These are phyloP conservation scores for Salvia sclarea DNA, from an alignment of 305 asterid species.

Conservation along the genomic window DNA sequence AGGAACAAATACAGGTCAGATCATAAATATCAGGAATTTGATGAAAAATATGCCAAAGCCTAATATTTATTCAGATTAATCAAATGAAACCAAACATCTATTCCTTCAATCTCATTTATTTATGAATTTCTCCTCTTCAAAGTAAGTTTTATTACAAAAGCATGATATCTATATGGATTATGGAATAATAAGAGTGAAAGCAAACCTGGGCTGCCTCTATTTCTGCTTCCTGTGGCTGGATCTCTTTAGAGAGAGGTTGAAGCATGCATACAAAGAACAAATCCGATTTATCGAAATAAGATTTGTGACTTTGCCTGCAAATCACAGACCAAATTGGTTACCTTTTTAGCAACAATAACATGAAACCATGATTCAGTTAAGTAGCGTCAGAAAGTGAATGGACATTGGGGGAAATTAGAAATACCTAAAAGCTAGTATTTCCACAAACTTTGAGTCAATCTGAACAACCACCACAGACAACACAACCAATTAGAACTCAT, in stretches of 20 bases:
- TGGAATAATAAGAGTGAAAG: slow-evolving; percentile 2
- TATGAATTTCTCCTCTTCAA: neutral
- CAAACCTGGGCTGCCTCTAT: slow-evolving; percentile 95
- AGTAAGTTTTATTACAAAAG: neutral
- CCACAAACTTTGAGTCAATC: slow-evolving; percentile 76
- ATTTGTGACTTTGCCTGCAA: slow-evolving; percentile 84
- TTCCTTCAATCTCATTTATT: neutral
- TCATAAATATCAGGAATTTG: neutral
- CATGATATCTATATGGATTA: slow-evolving; percentile 6
- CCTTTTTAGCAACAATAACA: neutral
- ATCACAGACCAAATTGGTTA: neutral
- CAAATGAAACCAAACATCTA: neutral
- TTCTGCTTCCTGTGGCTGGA: slow-evolving; percentile 76
- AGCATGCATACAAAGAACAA: slow-evolving; percentile 87
- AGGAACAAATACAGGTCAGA: neutral
- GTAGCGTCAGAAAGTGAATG: neutral
- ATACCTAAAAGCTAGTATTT: slow-evolving; percentile 92
- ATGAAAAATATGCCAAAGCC: neutral
- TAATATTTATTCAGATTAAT: neutral
- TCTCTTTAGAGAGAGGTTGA: slow-evolving; percentile 72
- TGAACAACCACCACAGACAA: slow-evolving; percentile 42
- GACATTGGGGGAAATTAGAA: neutral
- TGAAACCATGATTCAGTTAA: neutral
- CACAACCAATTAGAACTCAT: neutral
- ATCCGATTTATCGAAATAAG: slow-evolving; percentile 86